phyloP scores from a whole-genome alignment of 129 eudicot species.

The Logfia minima region DNA sequence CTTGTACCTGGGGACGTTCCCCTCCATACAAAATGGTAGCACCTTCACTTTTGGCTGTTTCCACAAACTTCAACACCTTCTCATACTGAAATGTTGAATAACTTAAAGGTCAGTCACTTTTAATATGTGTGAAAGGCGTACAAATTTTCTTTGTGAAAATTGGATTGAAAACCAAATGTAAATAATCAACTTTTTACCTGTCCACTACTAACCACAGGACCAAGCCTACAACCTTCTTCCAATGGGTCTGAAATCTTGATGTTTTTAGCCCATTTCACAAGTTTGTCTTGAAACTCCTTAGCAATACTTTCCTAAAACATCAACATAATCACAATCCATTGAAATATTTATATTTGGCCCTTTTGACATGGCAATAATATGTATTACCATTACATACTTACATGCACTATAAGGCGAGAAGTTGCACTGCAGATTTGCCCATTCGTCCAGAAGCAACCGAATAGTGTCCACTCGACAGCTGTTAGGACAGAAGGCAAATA shows the following conservation, averaged over 20 bases:
- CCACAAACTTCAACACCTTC: slow-evolving; percentile 75
- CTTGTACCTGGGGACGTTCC: slow-evolving; percentile 66
- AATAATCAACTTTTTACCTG: slow-evolving; percentile 52
- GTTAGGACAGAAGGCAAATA: slow-evolving; percentile 24
- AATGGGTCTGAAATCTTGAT: slow-evolving; percentile 91
- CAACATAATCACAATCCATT: neutral
- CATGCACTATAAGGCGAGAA: slow-evolving; percentile 91
- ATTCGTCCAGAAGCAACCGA: slow-evolving; percentile 99
- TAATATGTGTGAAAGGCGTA: neutral
- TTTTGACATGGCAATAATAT: neutral
- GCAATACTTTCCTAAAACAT: slow-evolving; percentile 85
- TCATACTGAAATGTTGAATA: slow-evolving; percentile 56
- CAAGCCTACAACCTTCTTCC: slow-evolving; percentile 95
- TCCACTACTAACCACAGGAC: slow-evolving; percentile 88
- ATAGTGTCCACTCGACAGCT: slow-evolving; percentile 98
- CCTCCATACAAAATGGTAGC: slow-evolving; percentile 89
- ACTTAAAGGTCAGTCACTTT: neutral
- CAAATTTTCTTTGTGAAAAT: neutral
- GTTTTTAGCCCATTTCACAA: slow-evolving; percentile 82
- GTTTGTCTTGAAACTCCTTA: slow-evolving; percentile 67
- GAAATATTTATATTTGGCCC: neutral
- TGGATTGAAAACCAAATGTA: neutral
- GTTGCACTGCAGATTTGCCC: slow-evolving; percentile 99
- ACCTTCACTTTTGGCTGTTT: slow-evolving; percentile 92
- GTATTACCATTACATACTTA: slow-evolving; percentile 34